Evolutionary conservation across 2,329 filamentous ascomycete species (phyloP).

Genomic region (Claviceps digitariae): DNA sequence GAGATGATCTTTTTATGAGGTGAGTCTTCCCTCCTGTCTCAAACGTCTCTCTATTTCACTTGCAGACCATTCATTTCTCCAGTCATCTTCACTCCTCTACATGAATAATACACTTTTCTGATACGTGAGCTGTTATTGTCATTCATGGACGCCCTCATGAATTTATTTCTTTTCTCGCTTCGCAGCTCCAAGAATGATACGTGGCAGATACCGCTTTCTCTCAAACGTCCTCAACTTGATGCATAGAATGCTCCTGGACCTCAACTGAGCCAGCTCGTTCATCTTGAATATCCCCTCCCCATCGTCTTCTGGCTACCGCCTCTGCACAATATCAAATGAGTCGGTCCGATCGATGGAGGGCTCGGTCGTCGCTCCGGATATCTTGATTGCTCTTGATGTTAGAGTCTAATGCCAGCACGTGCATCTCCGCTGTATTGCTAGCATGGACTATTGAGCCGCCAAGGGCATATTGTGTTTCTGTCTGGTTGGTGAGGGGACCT

Average conservation of each 20-base stretch:
- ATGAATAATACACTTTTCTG: too few relatives aligned
- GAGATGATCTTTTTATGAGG: too few relatives aligned
- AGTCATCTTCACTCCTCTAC: too few relatives aligned
- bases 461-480: too few relatives aligned
- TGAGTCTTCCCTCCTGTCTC: too few relatives aligned
- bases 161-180: too few relatives aligned
- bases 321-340: neutral
- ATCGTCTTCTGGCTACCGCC: neutral
- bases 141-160: too few relatives aligned
- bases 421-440: neutral
- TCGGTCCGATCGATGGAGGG: neutral
- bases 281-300: neutral
- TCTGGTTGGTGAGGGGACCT: too few relatives aligned
- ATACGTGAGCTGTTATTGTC: too few relatives aligned
- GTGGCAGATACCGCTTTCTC: neutral
- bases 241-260: neutral
- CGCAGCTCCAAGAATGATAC: neutral
- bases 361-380: neutral
- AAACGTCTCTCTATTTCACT: too few relatives aligned
- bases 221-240: neutral
- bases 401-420: neutral
- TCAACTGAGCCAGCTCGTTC: neutral
- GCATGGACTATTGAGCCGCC: neutral
- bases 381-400: neutral
- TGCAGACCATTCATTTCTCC: too few relatives aligned